Evolutionary conservation across 2,329 filamentous ascomycete species (phyloP), one percentile per base, ranked within the genome.

Genomic region (Xylariaceae sp.): DNA sequence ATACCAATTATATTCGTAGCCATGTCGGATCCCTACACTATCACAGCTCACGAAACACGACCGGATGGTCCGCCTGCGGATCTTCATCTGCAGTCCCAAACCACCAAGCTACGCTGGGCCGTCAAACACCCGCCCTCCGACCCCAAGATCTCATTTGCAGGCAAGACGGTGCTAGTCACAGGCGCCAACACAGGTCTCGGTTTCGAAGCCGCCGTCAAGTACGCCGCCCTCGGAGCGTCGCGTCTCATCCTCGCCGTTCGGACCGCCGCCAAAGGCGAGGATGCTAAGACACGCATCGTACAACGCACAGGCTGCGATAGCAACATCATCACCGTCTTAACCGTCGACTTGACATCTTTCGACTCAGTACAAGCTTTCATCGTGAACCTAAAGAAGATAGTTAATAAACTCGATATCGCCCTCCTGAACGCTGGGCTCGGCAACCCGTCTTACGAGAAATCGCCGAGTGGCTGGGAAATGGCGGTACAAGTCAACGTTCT

Each of bases 301-400:
- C 6, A 45, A 1, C 14, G 9, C 3, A 57, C 56, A 2, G 8
- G 29, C 16, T 33, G 14, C 37, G 39, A 31, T 1, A 33, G 17
- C 9, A 43, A 49, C 29, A 24, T 31, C 9, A 43, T 55, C 29
- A 29, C 28, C 19, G 33, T 47, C 21, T 33, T 51, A 23, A 34
- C 39, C 19, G 36, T 55, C 3, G 50, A 61, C 17, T n/a, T 58
- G 9, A 36, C 36, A 7, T 50, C 50, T 3, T 60, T 58, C 51
- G 58, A 58, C 73, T 23, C 41, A 34, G 19, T 44, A 48, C 3
- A 56, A 61, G 33, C 54, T 33, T 51, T 41, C 23, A 37, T 43
- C 3, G 44, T 31, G 28, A 33, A 43, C 11, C 43, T 49, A 9
- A 19, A 41, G 17, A 41, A 49, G 11, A 8, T 8, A 17, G 34